A percentile compares a stretch with the other conserved stretches of the same genome.
Evolutionary conservation across 768 basidiomycete species (phyloP).

Genomic region (Trametes elegans): DNA sequence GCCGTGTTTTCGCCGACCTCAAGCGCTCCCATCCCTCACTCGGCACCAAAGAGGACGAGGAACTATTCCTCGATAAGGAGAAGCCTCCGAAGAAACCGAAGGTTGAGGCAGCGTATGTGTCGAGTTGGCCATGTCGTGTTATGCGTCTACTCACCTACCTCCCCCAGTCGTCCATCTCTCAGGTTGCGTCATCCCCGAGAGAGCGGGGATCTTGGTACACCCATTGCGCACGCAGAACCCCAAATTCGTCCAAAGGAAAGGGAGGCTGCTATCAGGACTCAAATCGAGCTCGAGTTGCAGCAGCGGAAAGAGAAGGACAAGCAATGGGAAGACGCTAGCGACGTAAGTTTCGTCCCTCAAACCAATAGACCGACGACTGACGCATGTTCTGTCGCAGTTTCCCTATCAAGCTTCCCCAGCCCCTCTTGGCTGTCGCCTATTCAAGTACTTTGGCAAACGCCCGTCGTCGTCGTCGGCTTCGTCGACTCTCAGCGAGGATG

Average conservation of each 20-base stretch:
- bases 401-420: constrained; percentile 65
- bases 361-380: constrained; percentile 1
- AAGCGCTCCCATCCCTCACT: constrained; percentile 71
- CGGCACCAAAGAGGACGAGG: constrained; percentile 66
- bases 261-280: constrained; percentile 51
- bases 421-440: constrained; percentile 60
- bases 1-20: constrained; percentile 71
- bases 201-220: constrained; percentile 38
- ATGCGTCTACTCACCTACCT: too few species aligned
- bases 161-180: constrained; percentile 44
- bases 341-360: constrained; percentile 46
- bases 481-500: constrained; percentile 23
- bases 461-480: constrained; percentile 29
- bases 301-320: constrained; percentile 68
- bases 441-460: constrained; percentile 55
- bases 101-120: constrained; percentile 27
- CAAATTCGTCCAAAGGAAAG: constrained; percentile 67
- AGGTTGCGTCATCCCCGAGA: constrained; percentile 50
- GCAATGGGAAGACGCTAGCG: constrained; percentile 85
- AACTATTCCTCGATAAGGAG: constrained; percentile 71
- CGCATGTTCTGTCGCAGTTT: constrained; percentile 40
- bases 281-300: constrained; percentile 59
- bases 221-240: constrained; percentile 45
- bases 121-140: too few species aligned
- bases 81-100: constrained; percentile 59